phyloP scores from a whole-genome alignment of 2,329 filamentous ascomycete species.

The Aureobasidium sp. region DNA sequence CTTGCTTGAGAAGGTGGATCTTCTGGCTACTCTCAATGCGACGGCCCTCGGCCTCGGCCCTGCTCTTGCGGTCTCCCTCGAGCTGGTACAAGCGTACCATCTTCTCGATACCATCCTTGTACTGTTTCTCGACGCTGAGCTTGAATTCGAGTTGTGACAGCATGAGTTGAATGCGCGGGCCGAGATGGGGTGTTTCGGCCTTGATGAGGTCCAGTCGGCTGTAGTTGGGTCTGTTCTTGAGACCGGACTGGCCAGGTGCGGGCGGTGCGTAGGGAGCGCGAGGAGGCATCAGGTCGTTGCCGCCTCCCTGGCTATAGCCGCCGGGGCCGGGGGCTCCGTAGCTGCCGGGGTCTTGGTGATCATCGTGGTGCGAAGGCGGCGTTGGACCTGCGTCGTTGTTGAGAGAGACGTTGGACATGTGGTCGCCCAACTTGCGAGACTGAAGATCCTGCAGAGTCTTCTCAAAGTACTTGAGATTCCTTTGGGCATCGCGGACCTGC shows the following conservation, averaged over 20 bases:
- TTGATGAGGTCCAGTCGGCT: slow-evolving; percentile 99
- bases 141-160: slow-evolving; percentile 99
- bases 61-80: slow-evolving; percentile 97
- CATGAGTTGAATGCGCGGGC: slow-evolving; percentile 99
- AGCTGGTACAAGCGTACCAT: slow-evolving; percentile 99
- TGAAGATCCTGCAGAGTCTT: slow-evolving; percentile 91
- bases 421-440: slow-evolving; percentile 77
- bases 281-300: slow-evolving; percentile 81
- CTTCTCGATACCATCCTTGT: slow-evolving; percentile 98
- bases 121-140: slow-evolving; percentile 98
- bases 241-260: slow-evolving; percentile 72
- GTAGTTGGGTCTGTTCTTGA: slow-evolving; percentile 89
- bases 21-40: slow-evolving; percentile 98
- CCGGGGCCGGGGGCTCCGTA: slow-evolving; percentile 65
- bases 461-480: slow-evolving; percentile 97
- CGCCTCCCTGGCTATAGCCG: slow-evolving; percentile 67
- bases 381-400: slow-evolving; percentile 49
- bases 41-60: slow-evolving; percentile 89
- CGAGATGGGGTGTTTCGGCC: slow-evolving; percentile 96
- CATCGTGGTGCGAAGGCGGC: slow-evolving; percentile 17
- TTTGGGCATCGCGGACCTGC: slow-evolving; percentile 92
- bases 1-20: slow-evolving; percentile 95
- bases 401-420: slow-evolving; percentile 73
- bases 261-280: slow-evolving; percentile 81
- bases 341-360: slow-evolving; percentile 24